Conservation (phyloP, 2,329 filamentous ascomycete species). For the Aspergillus unguis region DNA sequence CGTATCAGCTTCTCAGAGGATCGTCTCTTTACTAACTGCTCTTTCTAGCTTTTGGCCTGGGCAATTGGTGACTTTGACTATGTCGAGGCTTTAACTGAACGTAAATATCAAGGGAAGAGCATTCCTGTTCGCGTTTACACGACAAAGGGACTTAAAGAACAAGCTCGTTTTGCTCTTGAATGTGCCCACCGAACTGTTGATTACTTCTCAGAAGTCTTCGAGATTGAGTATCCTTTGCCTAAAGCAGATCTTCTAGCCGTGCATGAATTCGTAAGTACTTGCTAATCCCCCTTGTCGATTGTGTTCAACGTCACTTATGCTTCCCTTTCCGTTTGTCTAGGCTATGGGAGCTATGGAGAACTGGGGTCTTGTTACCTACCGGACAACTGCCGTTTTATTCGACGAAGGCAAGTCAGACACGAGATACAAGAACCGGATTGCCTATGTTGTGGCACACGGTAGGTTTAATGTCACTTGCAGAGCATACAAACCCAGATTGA, state of each 20-base stretch:
- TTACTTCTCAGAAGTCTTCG: conserved; percentile 92
- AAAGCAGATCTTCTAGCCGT: conserved; percentile 89
- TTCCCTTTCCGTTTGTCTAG: conserved; percentile 41
- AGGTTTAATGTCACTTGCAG: conserved; percentile 12
- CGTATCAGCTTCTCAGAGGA: conserved; percentile 20
- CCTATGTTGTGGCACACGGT: conserved; percentile 92
- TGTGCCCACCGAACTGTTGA: conserved; percentile 93
- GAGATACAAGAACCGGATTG: conserved; percentile 86
- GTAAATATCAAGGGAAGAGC: conserved; percentile 85
- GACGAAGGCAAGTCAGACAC: conserved; percentile 89
- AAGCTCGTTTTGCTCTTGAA: conserved; percentile 83
- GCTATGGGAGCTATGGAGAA: conserved; percentile 81
- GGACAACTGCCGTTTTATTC: conserved; percentile 92
- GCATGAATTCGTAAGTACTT: conserved; percentile 74
- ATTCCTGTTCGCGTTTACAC: conserved; percentile 95
- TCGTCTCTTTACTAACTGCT: conserved; percentile 43
- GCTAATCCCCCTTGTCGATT: too few relatives aligned
- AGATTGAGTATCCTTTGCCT: conserved; percentile 86
- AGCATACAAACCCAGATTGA: background rate
- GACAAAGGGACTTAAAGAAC: conserved; percentile 87
- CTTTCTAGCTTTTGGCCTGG: conserved; percentile 76
- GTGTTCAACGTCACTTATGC: background rate
- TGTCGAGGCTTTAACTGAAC: conserved; percentile 83
- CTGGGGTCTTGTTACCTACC: conserved; percentile 94
- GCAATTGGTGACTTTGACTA: conserved; percentile 97